Evolutionary conservation across 345 rosid species (phyloP).

Genomic region (Physaria fendleri): DNA sequence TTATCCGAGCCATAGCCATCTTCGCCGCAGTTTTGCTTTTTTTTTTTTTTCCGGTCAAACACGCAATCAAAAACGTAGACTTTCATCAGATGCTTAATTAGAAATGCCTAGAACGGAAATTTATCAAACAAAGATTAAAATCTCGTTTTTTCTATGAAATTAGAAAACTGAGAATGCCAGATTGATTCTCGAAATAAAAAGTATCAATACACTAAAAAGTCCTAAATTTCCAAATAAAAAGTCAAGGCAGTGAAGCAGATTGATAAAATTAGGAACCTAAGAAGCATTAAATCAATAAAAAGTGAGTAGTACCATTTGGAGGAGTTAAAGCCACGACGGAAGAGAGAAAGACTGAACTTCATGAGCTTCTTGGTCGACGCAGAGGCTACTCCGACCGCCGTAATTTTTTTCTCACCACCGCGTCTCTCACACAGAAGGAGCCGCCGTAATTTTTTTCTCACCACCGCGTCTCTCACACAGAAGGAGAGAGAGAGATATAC

Average conservation of each 20-base stretch:
- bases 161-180: background rate
- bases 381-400: conserved; percentile 43
- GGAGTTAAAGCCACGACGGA: conserved; percentile 63
- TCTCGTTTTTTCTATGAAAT: background rate
- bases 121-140: background rate
- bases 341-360: conserved; percentile 58
- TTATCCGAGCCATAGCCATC: conserved; percentile 94
- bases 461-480: too few relatives aligned
- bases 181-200: too few relatives aligned
- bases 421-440: background rate
- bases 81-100: conserved; percentile 5
- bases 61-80: background rate
- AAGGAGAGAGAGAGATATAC: too few relatives aligned
- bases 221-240: background rate
- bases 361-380: conserved; percentile 53
- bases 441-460: too few relatives aligned
- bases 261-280: too few relatives aligned
- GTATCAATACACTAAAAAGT: too few relatives aligned
- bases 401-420: conserved; percentile 32
- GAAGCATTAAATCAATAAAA: too few relatives aligned
- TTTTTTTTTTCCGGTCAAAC: background rate
- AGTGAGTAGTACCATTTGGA: conserved; percentile 96
- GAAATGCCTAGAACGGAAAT: background rate
- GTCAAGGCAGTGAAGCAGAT: background rate
- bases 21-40: conserved; percentile 90